Percentiles rank a stretch among this genome's conserved stretches.
Conservation (phyloP, 331 rosid genomes). For the Stylosanthes scabra region DNA sequence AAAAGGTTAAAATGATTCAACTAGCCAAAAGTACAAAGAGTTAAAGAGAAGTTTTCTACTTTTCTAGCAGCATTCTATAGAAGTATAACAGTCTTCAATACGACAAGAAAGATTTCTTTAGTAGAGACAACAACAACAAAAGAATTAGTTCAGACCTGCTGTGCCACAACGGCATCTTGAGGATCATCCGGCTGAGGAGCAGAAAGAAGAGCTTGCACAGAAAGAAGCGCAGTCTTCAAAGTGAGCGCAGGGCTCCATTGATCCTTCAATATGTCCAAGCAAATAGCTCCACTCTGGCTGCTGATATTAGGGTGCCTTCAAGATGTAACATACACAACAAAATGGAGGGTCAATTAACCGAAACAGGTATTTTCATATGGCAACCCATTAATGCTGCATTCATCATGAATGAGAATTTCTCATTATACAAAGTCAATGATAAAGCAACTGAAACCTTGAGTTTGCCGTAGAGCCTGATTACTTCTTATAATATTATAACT, state of each 20-base stretch:
- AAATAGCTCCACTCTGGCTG: slow-evolving; percentile 99
- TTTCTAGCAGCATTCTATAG: slow-evolving; percentile 11
- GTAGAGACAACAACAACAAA: slow-evolving; percentile 8
- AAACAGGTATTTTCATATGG: slow-evolving; percentile 8
- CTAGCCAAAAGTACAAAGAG: slow-evolving; percentile 1
- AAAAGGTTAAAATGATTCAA: slow-evolving; percentile 26
- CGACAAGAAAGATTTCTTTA: slow-evolving; percentile 16
- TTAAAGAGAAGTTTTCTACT: background rate
- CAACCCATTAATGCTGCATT: slow-evolving; percentile 24
- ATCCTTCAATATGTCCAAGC: slow-evolving; percentile 95
- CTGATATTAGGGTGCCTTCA: slow-evolving; percentile 99
- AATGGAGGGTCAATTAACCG: slow-evolving; percentile 29
- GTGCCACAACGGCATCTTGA: slow-evolving; percentile 99
- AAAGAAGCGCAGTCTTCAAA: slow-evolving; percentile 95
- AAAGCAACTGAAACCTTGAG: slow-evolving; percentile 20
- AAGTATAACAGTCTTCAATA: slow-evolving; percentile 4
- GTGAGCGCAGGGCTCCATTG: slow-evolving; percentile 99
- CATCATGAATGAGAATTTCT: slow-evolving; percentile 1
- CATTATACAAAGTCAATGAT: background rate
- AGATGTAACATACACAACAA: slow-evolving; percentile 29
- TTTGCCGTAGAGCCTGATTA: background rate
- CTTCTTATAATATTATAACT: slow-evolving; percentile 12
- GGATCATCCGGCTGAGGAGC: slow-evolving; percentile 99
- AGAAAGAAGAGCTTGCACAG: slow-evolving; percentile 96
- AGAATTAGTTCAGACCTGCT: slow-evolving; percentile 63